phyloP scores from a whole-genome alignment of 1,284 basidiomycete species.

The Xerocomus minutiporus region DNA sequence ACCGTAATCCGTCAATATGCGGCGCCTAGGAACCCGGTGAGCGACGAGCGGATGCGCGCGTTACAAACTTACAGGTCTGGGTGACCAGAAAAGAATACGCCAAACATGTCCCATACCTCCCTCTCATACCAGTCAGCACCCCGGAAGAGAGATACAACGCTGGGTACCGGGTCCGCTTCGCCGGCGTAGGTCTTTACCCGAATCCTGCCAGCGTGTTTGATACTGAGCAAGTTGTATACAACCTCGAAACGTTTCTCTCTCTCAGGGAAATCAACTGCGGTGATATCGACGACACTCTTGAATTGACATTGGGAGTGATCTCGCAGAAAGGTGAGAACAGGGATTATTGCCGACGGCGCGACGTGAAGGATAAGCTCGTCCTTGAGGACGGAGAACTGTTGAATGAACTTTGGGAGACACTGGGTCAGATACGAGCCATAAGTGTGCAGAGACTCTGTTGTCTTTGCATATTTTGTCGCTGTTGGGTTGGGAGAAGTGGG shows the following conservation, averaged over 20 bases:
- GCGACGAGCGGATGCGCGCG: not conserved
- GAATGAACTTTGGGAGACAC: slow-evolving; percentile 90
- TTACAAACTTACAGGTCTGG: slow-evolving; percentile 78
- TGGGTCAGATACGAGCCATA: slow-evolving; percentile 90
- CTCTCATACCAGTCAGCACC: slow-evolving; percentile 99
- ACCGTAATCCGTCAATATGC: slow-evolving; percentile 98
- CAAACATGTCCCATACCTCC: slow-evolving; percentile 97
- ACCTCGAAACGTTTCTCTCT: slow-evolving; percentile 94
- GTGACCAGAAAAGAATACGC: slow-evolving; percentile 95
- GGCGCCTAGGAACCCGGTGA: slow-evolving; percentile 54
- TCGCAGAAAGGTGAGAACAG: slow-evolving; percentile 88
- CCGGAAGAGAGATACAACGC: slow-evolving; percentile 72
- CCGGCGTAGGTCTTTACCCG: slow-evolving; percentile 98
- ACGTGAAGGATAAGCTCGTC: slow-evolving; percentile 94
- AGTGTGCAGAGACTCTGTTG: slow-evolving; percentile 75
- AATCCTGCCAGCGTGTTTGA: slow-evolving; percentile 74
- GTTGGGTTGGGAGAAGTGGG: slow-evolving; percentile 83
- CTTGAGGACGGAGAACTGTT: slow-evolving; percentile 97
- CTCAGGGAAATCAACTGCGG: slow-evolving; percentile 94
- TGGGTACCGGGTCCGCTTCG: slow-evolving; percentile 93
- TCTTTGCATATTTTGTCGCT: slow-evolving; percentile 60
- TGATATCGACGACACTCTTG: slow-evolving; percentile 91
- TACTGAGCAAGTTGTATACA: slow-evolving; percentile 91
- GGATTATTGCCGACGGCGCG: slow-evolving; percentile 78
- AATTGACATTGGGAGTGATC: slow-evolving; percentile 97